Evolutionary conservation across 176 grass and related monocot genomes (phyloP).

Genomic region (Puccinellia tenuiflora): DNA sequence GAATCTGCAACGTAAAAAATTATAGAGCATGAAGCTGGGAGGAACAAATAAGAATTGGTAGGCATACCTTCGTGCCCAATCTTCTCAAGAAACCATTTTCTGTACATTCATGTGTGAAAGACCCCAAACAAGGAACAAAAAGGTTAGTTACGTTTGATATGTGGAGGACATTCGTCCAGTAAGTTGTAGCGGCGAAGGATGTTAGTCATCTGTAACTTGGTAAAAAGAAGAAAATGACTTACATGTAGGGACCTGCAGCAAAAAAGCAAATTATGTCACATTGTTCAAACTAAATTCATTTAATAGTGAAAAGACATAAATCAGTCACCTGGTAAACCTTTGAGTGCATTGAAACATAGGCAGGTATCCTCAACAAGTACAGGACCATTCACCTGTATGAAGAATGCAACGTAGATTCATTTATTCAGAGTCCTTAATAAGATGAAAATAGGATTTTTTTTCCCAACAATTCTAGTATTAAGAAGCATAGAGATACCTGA

Average conservation of each 20-base stretch:
- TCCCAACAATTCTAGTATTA: neutral
- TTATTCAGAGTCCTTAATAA: neutral
- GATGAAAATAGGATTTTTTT: neutral
- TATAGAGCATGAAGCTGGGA: neutral
- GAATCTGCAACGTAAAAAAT: neutral
- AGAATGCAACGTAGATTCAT: conserved; percentile 7
- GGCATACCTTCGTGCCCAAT: conserved; percentile 79
- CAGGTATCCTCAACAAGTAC: conserved; percentile 97
- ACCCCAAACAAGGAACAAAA: conserved; percentile 26
- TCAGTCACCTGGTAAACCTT: conserved; percentile 78
- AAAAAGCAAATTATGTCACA: conserved; percentile 30
- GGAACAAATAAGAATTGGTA: neutral
- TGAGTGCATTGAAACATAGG: conserved; percentile 94
- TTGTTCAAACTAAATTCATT: conserved; percentile 10
- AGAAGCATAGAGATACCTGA: conserved; percentile 46
- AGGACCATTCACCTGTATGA: conserved; percentile 72
- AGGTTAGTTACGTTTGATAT: conserved; percentile 24
- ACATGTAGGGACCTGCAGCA: conserved; percentile 92
- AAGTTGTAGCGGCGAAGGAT: conserved; percentile 5
- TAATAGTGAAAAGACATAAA: conserved; percentile 17
- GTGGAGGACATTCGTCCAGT: neutral
- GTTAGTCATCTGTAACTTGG: neutral
- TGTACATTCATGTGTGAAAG: conserved; percentile 39
- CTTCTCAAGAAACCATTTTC: conserved; percentile 98
- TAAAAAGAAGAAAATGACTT: conserved; percentile 40